Evolutionary conservation across 2,329 filamentous ascomycete genomes (phyloP), one percentile per base, ranked within the genome.

Genomic region (Chaetomium olivaceum): DNA sequence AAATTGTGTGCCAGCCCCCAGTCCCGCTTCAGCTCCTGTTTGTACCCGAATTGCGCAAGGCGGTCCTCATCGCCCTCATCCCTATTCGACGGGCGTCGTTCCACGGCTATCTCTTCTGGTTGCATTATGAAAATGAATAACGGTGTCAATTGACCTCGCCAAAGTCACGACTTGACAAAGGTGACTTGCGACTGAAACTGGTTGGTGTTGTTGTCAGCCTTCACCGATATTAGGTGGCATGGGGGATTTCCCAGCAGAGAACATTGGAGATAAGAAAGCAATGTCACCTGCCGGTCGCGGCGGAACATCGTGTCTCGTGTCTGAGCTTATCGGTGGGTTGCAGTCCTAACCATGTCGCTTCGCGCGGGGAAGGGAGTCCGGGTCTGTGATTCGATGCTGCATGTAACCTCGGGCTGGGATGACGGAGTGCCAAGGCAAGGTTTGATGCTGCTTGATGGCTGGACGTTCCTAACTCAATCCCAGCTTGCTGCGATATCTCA

Each of bases 1-100:
- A 87, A 87, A 71, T 87, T 87, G 71, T 87, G 85, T 60, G 82
- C 76, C 66, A 87, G 70, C 4, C 82, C 81, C 85, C 85, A 87
- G 73, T 86, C 83, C 58, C 85, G 78, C 43, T 81, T 80, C 68
- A 87, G 74, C 70, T 87, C 85, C 67, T 87, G 85, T 72, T 85
- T 83, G 73, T 88, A 88, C 1, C 86, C 86, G 70, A 87, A 80
- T 68, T 84, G 80, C 3, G 82, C 83, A 61, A 87, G 75, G 19
- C 80, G 80, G 62, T 79, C 76, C 71, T 85, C 83, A 73, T 86
- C 84, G n/a, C 75, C 73, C 51, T 72, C 74, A 23, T 70, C 71
- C 19, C 67, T 68, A 57, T 71, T 71, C 19, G 74, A 72, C 19
- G 70, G 39, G 33, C 68, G 68, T 21, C 67, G 72, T 65, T 78